Conservation (phyloP, 345 rosid species). For the Citrus unshiu region DNA sequence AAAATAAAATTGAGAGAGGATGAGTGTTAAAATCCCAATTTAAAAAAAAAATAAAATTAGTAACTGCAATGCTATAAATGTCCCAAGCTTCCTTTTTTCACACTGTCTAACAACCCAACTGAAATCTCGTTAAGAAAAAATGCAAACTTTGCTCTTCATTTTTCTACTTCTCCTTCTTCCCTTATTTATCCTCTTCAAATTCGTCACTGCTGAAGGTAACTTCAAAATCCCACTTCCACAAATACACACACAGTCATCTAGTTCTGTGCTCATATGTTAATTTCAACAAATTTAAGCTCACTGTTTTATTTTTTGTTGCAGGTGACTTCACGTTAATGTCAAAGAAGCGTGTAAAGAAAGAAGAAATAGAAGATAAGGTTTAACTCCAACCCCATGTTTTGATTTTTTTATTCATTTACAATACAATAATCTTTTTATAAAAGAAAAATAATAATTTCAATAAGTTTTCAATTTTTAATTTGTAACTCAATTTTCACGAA, state of each 20-base stretch:
- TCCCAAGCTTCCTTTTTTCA: background rate
- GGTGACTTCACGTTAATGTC: slow-evolving; percentile 77
- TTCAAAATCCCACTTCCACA: background rate
- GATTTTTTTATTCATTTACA: background rate
- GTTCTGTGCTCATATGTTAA: background rate
- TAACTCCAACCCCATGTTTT: background rate
- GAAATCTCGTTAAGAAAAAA: background rate
- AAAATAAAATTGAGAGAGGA: no score
- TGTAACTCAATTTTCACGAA: background rate
- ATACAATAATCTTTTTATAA: background rate
- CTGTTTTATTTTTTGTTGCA: slow-evolving; percentile 15
- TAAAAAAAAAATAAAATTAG: no score
- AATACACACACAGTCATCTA: background rate
- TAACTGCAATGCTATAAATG: no score
- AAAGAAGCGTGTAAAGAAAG: slow-evolving; percentile 63
- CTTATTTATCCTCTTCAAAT: slow-evolving; percentile 36
- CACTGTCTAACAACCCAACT: background rate
- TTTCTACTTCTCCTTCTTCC: slow-evolving; percentile 26
- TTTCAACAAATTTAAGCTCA: background rate
- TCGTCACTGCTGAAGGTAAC: slow-evolving; percentile 65
- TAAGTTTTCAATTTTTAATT: background rate
- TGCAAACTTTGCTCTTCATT: slow-evolving; percentile 34
- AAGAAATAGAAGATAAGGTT: slow-evolving; percentile 82
- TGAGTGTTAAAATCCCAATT: no score
- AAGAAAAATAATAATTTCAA: background rate